A percentile compares a stretch with the other conserved stretches of the same genome.
These are phyloP conservation scores for Sporothrix mexicana DNA, from an alignment of 2,329 filamentous ascomycete genomes.

Conservation along the genomic window DNA sequence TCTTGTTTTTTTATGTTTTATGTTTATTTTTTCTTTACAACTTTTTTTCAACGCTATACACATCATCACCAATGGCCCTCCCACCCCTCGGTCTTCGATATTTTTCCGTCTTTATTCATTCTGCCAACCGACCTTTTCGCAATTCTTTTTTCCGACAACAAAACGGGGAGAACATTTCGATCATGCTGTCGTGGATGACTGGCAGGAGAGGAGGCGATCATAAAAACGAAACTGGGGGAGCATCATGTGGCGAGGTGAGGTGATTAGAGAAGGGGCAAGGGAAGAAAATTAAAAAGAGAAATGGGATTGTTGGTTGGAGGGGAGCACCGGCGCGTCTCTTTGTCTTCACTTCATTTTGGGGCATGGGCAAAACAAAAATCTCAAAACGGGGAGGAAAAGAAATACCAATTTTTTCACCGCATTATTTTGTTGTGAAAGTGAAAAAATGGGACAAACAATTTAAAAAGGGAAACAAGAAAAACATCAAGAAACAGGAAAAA, in stretches of 20 bases:
- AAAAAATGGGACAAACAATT: not conserved
- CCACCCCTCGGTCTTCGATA: not conserved
- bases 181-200: slow-evolving; percentile 27
- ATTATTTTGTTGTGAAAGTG: not conserved
- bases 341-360: slow-evolving; percentile 24
- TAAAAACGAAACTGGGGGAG: not conserved
- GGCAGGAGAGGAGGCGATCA: not conserved
- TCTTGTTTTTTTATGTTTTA: slow-evolving; percentile 8
- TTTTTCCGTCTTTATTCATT: not conserved
- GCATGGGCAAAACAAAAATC: slow-evolving; percentile 17
- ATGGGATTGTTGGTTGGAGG: slow-evolving; percentile 20
- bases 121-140: slow-evolving; percentile 23
- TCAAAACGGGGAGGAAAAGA: slow-evolving; percentile 17
- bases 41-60: slow-evolving; percentile 27
- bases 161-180: not conserved
- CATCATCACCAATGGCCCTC: slow-evolving; percentile 26
- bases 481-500: slow-evolving; percentile 27
- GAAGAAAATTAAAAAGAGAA: slow-evolving; percentile 18
- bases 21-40: slow-evolving; percentile 15
- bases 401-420: slow-evolving; percentile 13
- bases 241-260: slow-evolving; percentile 25
- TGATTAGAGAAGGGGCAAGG: slow-evolving; percentile 6
- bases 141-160: slow-evolving; percentile 9
- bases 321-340: slow-evolving; percentile 27
- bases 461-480: slow-evolving; percentile 17